Evolutionary conservation across 2,329 filamentous ascomycete genomes (phyloP).

Genomic region (Alternaria longipes): DNA sequence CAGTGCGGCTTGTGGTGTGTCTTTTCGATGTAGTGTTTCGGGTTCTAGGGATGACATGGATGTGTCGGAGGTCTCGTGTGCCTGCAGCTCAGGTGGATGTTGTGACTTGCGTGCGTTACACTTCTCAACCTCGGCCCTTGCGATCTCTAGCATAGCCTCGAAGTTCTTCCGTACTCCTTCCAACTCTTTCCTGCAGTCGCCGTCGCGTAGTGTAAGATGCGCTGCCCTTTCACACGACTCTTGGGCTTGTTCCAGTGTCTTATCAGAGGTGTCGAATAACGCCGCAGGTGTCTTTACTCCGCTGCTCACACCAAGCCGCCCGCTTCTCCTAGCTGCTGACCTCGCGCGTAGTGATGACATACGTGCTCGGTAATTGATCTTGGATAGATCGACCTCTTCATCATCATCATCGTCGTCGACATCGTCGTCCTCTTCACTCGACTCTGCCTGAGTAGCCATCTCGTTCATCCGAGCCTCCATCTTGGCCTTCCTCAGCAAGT

Average conservation of each 20-base stretch:
- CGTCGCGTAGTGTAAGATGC: conserved; percentile 87
- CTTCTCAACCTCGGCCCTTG: conserved; percentile 54
- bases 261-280: conserved; percentile 73
- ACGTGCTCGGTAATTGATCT: conserved; percentile 50
- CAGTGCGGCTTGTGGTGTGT: conserved; percentile 24
- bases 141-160: conserved; percentile 68
- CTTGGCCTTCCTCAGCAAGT: conserved; percentile 86
- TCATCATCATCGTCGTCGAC: conserved; percentile 38
- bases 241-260: conserved; percentile 80
- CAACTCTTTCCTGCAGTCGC: conserved; percentile 82
- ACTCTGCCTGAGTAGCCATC: conserved; percentile 50
- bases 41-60: conserved; percentile 27
- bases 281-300: conserved; percentile 31
- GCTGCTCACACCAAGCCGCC: conserved; percentile 14
- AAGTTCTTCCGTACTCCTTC: conserved; percentile 73
- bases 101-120: conserved; percentile 29
- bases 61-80: conserved; percentile 30
- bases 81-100: conserved; percentile 18
- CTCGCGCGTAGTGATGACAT: conserved; percentile 45
- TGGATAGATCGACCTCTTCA: conserved; percentile 41
- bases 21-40: conserved; percentile 25
- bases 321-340: conserved; percentile 27
- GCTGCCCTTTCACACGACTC: conserved; percentile 84
- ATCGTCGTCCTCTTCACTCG: conserved; percentile 37
- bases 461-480: conserved; percentile 77